phyloP scores from a whole-genome alignment of 306 rosid genomes.

The Mucuna pruriens region DNA sequence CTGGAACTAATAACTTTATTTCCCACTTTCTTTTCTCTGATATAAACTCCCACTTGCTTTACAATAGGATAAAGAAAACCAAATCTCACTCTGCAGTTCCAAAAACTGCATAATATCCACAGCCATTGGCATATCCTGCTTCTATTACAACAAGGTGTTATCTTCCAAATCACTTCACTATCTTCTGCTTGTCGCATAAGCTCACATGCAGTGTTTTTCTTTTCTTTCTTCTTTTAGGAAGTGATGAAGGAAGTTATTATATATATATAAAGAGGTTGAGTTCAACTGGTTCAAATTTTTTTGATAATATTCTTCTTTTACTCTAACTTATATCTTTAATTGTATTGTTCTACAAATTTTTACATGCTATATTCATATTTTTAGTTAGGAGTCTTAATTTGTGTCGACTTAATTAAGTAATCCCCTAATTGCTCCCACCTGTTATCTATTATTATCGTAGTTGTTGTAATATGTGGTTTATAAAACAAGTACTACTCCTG shows the following conservation, averaged over 20 bases:
- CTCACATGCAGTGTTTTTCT: background rate
- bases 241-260: background rate
- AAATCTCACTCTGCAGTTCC: background rate
- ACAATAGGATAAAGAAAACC: background rate
- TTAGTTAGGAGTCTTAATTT: background rate
- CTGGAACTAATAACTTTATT: background rate
- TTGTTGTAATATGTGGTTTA: background rate
- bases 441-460: background rate
- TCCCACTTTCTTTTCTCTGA: background rate
- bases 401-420: background rate
- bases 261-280: too few species aligned
- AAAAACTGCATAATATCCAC: background rate
- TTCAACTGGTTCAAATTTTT: too few species aligned
- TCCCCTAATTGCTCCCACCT: background rate
- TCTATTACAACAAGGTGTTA: background rate
- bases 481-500: background rate
- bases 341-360: too few species aligned
- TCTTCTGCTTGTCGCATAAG: background rate
- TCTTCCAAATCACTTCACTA: background rate
- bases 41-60: background rate
- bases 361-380: background rate
- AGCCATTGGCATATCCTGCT: background rate
- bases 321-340: too few species aligned
- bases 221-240: background rate
- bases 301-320: too few species aligned